Conservation (phyloP, 2,329 filamentous ascomycete species). For the Botrytis aclada region DNA sequence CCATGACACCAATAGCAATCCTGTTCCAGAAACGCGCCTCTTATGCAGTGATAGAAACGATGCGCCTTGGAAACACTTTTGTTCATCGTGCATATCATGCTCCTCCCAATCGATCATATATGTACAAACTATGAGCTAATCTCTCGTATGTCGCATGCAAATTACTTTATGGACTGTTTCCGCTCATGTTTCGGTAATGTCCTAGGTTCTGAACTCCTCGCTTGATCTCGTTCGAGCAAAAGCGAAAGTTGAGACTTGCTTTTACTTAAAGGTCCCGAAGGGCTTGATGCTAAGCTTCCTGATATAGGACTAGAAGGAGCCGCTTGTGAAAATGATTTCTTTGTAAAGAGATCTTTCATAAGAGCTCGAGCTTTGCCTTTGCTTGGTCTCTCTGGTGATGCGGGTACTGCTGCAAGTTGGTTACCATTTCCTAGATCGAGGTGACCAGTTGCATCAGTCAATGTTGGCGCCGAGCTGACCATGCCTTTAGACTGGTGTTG, state of each 20-base stretch:
- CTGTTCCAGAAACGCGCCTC: conserved; percentile 12
- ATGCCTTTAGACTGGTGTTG: conserved; percentile 28
- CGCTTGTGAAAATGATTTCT: conserved; percentile 26
- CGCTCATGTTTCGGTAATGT: conserved; percentile 7
- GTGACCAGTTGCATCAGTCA: conserved; percentile 30
- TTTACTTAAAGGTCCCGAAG: conserved; percentile 47
- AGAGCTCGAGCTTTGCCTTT: conserved; percentile 28
- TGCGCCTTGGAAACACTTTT: conserved; percentile 16
- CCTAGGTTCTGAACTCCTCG: conserved; percentile 36
- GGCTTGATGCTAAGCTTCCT: conserved; percentile 9
- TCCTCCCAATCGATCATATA: conserved; percentile 1
- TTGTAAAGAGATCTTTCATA: conserved; percentile 33
- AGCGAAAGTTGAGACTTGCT: conserved; percentile 60
- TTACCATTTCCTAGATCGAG: conserved; percentile 24
- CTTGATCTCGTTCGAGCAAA: conserved; percentile 53
- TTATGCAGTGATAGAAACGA: conserved; percentile 11
- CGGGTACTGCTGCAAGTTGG: background rate
- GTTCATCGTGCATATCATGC: conserved; percentile 12
- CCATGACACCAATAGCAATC: conserved; percentile 13
- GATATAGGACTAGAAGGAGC: conserved; percentile 11
- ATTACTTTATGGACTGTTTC: conserved; percentile 12
- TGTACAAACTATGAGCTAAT: conserved; percentile 14
- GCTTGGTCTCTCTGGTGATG: conserved; percentile 5
- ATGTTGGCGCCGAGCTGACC: conserved; percentile 32
- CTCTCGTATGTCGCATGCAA: background rate